These are phyloP conservation scores for Clarkia xantiana DNA, from an alignment of 345 rosid species.

Conservation along the genomic window DNA sequence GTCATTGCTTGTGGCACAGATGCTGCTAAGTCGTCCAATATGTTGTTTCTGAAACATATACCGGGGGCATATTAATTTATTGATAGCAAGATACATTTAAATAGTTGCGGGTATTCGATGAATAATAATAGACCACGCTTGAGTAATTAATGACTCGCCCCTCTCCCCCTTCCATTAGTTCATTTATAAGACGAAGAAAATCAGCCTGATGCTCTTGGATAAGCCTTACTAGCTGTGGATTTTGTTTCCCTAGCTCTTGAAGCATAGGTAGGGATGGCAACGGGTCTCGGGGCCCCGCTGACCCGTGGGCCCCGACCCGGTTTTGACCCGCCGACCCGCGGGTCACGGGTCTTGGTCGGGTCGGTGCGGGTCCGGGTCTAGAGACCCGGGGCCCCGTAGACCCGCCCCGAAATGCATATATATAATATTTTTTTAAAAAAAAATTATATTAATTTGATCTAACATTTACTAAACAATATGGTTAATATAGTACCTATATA, in stretches of 20 bases:
- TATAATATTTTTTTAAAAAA: no score
- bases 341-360: no score
- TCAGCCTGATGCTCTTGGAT: constrained; percentile 87
- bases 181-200: constrained; percentile 71
- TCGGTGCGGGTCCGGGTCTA: no score
- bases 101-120: background rate
- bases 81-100: background rate
- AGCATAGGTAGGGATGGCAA: no score
- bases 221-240: constrained; percentile 67
- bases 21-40: constrained; percentile 49
- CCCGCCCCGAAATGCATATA: no score
- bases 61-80: background rate
- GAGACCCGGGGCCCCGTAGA: no score
- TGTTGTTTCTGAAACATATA: constrained; percentile 33
- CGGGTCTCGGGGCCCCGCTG: no score
- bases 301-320: no score
- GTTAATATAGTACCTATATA: no score
- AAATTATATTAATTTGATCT: no score
- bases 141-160: constrained; percentile 34
- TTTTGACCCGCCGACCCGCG: no score
- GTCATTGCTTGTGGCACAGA: constrained; percentile 67
- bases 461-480: no score
- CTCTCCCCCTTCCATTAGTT: constrained; percentile 73
- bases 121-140: background rate
- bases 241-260: constrained; percentile 81